Conservation (phyloP, 2,329 filamentous ascomycete species). For the Cladophialophora psammophila region DNA sequence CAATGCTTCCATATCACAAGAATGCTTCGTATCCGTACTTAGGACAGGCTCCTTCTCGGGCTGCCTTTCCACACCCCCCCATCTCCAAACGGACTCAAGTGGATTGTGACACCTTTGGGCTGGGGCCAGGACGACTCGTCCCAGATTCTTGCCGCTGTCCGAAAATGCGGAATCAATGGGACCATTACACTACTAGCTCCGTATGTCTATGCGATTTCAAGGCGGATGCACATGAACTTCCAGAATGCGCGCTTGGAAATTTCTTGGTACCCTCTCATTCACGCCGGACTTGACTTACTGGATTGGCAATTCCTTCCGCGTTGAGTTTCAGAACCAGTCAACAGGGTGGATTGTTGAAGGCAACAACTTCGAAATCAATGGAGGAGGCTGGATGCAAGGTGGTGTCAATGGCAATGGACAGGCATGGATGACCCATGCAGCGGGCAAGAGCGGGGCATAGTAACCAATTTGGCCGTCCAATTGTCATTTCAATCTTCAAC, state of each 20-base stretch:
- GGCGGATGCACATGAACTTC: slow-evolving; percentile 18
- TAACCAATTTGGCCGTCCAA: slow-evolving; percentile 19
- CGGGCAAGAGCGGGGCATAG: too few relatives aligned
- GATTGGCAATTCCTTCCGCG: slow-evolving; percentile 22
- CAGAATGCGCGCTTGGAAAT: slow-evolving; percentile 17
- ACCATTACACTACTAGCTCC: slow-evolving; percentile 19
- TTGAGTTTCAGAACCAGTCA: slow-evolving; percentile 22
- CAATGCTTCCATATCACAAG: slow-evolving; percentile 20
- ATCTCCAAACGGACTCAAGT: slow-evolving; percentile 1
- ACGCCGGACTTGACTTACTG: slow-evolving; percentile 19
- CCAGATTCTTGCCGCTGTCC: slow-evolving; percentile 18
- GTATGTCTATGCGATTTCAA: slow-evolving; percentile 13
- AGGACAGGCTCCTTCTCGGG: slow-evolving; percentile 7
- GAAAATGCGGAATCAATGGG: slow-evolving; percentile 17
- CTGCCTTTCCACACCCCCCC: slow-evolving; percentile 5
- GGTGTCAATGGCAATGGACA: slow-evolving; percentile 17
- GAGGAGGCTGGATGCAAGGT: slow-evolving; percentile 12
- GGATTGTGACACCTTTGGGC: slow-evolving; percentile 15
- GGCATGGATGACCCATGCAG: slow-evolving; percentile 20
- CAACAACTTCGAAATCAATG: slow-evolving; percentile 13
- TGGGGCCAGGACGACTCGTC: slow-evolving; percentile 21
- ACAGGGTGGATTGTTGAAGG: slow-evolving; percentile 20
- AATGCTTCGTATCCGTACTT: slow-evolving; percentile 20
- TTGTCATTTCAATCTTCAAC: slow-evolving; percentile 16
- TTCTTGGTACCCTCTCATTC: slow-evolving; percentile 15